A percentile compares a stretch with the other conserved stretches of the same genome.
Conservation (phyloP, 805 yeast species). For the Suhomyces faveliae region DNA sequence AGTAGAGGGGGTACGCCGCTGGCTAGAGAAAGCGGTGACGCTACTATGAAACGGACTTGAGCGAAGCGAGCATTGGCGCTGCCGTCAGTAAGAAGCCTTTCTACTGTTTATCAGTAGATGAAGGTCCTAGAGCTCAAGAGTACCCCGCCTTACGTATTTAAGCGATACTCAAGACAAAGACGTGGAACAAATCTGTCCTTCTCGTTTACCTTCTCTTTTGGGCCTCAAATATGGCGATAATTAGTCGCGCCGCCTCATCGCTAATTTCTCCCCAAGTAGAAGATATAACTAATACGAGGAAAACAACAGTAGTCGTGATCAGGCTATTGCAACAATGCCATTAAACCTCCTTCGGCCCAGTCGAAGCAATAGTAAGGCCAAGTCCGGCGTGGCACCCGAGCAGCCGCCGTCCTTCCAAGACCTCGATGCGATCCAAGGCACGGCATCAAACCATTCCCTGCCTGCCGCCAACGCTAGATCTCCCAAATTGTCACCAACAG, state of each 20-base stretch:
- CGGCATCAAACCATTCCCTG: not conserved
- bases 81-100: no score
- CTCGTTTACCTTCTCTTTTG: no score
- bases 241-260: not conserved
- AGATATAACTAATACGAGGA: not conserved
- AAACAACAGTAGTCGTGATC: not conserved
- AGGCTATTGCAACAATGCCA: slow-evolving; percentile 1
- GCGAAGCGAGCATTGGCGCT: no score
- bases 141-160: no score
- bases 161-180: no score
- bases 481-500: not conserved
- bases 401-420: not conserved
- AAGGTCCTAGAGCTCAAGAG: no score
- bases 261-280: not conserved
- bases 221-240: not conserved
- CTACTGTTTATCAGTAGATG: no score
- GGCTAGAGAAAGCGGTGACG: no score
- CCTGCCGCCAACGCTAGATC: not conserved
- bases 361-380: not conserved
- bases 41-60: no score
- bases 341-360: not conserved
- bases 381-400: not conserved
- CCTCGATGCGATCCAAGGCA: not conserved
- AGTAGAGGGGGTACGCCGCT: no score
- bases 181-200: no score